Percentiles rank a stretch among this genome's conserved stretches.
Conservation (phyloP, 345 rosid species). For the Salix purpurea region DNA sequence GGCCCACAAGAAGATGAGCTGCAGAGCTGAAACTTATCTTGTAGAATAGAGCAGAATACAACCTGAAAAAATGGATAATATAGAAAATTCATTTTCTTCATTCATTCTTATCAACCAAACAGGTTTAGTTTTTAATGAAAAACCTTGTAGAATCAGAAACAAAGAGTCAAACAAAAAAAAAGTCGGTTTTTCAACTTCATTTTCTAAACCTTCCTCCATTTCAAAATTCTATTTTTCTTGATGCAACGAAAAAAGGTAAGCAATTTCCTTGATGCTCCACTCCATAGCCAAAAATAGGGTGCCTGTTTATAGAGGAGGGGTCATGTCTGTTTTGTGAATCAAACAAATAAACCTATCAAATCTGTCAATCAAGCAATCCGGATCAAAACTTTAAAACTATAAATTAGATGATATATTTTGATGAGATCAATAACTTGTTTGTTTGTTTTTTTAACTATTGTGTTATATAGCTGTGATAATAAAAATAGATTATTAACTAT, state of each 20-base stretch:
- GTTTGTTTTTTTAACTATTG: no score
- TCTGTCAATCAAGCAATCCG: no score
- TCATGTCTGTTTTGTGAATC: no score
- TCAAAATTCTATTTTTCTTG: not conserved
- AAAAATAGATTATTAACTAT: no score
- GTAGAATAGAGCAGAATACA: not conserved
- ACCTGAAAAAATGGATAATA: not conserved
- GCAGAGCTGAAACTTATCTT: no score
- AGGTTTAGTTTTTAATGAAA: not conserved
- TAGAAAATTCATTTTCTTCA: not conserved
- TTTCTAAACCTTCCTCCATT: not conserved
- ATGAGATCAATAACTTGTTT: no score
- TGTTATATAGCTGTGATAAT: no score
- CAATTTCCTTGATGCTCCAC: not conserved
- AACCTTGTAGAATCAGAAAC: not conserved
- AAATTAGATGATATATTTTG: no score
- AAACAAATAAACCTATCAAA: no score
- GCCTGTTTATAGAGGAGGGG: slow-evolving; percentile 17
- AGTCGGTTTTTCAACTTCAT: not conserved
- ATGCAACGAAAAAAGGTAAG: not conserved
- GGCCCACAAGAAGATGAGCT: no score
- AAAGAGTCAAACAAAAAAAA: not conserved
- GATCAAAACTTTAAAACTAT: no score
- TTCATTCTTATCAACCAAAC: not conserved
- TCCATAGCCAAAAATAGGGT: no score